Evolutionary conservation across 2,329 filamentous ascomycete species (phyloP), one percentile per base, ranked within the genome.

Genomic region (Exophiala xenobiotica): DNA sequence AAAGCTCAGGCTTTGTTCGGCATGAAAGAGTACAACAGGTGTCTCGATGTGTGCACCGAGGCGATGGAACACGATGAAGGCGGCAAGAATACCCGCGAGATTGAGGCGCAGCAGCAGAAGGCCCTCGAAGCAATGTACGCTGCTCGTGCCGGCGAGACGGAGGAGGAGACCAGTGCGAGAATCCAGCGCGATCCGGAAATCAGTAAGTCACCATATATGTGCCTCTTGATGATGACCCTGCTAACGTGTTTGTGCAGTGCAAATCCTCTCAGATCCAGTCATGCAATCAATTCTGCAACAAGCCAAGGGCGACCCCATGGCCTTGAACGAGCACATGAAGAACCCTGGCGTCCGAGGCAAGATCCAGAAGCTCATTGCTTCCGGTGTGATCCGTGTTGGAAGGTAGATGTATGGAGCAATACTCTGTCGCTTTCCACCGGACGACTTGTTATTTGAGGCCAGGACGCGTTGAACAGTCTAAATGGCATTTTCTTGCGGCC

Each of bases 211-310:
- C 14, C 40, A 24, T 12, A 4, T 6, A 22, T 4, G 12, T 9
- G 7, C 18, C 27, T 18, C 6, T 26, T 35, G n/a, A n/a, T 14
- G 18, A 9, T 8, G 3, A 9, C 11, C 16, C 40, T 31, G 20
- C 45, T 49, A 44, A 49, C 46, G 16, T 31, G 23, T n/a, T 7
- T 31, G 9, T 38, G 19, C 37, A 58, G 57, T 61, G 59, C 22
- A 54, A 54, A 59, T 61, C 41, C 88, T 97, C 74, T 86, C 91
- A 70, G 93, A 99, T 67, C 93, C 93, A 12, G 86, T 99, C 67
- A 97, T 99, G 92, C 90, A 99, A 75, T 87, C 87, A 61, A 96
- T 96, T 61, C 82, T 97, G 50, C 91, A 97, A 70, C 93, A 99
- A 75, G 93, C 93, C 39, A 95, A 97, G 78, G 84, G 83, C 49